Evolutionary conservation across 176 grass and related monocot species (phyloP), one percentile per base, ranked within the genome.

Genomic region (Aechmea fasciata): DNA sequence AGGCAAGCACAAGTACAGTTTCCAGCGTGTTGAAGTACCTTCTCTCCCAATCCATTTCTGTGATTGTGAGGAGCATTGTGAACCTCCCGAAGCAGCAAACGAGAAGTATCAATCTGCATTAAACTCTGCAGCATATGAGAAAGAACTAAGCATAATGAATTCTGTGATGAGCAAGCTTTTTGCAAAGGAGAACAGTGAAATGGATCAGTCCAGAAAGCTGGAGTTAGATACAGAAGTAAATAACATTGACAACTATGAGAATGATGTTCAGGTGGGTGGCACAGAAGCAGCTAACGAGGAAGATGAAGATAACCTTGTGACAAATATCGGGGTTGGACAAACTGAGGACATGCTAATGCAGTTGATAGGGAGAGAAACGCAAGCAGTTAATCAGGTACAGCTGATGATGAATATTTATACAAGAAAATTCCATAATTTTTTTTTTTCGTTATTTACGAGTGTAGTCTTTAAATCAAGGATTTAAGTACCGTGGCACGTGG

Each of bases 1-100:
- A 48, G 89, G 94, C 57, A 99, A 99, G 65, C 94, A 99, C 69
- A 99, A 99, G 73, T 99, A 99, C 77, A 93, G 94, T 81, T 99
- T 99, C 73, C 87, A 86, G 25, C 81, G 84, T 25, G 81, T 93
- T 50, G 89, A 84, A 77, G 84, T 90, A 64, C 82, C 94, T 81
- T 75, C 86, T 11, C 84, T 87, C 57, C 94, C 94, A 10, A 78
- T 99, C 66, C 94, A 99, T 90, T 99, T 99, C 69, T 99, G 87
- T 48, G 94, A 99, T 75, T 99, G 94, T 75, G 89, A 99, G 75
- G 87, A 99, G 76, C 94, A 99, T 63, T 90, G 84, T 62, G 89
- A 82, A 62, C 84, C 79, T 66, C 72, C 76, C 15, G 84, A 99
- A 69, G 75, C 48, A 79, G 86, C 74, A 50, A 83, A 90, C 76